Conservation (phyloP, 345 rosid genomes). For the Eucalyptus erythrocorys region DNA sequence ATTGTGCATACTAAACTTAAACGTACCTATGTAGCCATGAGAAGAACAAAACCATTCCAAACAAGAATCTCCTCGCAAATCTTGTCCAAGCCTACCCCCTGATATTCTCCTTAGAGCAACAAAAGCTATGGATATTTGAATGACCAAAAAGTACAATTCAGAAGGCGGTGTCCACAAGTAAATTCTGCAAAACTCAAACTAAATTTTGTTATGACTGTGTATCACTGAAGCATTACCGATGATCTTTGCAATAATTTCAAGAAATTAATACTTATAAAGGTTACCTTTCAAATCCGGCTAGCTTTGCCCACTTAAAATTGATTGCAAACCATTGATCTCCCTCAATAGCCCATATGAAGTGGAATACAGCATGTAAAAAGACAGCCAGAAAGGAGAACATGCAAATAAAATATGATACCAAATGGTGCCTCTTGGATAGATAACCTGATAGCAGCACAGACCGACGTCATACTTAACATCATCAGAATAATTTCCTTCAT, state of each 20-base stretch:
- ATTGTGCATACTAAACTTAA: not conserved
- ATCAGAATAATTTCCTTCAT: not conserved
- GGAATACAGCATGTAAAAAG: constrained; percentile 20
- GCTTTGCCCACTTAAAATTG: constrained; percentile 31
- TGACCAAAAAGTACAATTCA: constrained; percentile 11
- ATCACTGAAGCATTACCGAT: not conserved
- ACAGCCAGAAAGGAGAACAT: constrained; percentile 23
- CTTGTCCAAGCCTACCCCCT: constrained; percentile 2
- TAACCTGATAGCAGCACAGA: constrained; percentile 3
- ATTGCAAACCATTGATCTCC: constrained; percentile 27
- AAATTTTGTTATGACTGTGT: not conserved
- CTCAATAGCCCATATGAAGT: constrained; percentile 18
- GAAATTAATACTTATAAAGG: not conserved
- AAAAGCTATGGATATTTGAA: constrained; percentile 14
- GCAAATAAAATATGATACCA: constrained; percentile 18
- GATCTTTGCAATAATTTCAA: not conserved
- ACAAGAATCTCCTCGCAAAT: constrained; percentile 1
- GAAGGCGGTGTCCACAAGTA: constrained; percentile 16
- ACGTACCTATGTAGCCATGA: constrained; percentile 23
- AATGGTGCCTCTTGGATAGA: constrained; percentile 14
- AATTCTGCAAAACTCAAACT: constrained; percentile 14
- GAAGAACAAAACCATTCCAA: constrained; percentile 11
- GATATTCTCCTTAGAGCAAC: constrained; percentile 18
- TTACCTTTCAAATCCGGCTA: constrained; percentile 33
- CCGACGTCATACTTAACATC: not conserved